phyloP scores from a whole-genome alignment of 345 rosid species.

The Garcia nutans region DNA sequence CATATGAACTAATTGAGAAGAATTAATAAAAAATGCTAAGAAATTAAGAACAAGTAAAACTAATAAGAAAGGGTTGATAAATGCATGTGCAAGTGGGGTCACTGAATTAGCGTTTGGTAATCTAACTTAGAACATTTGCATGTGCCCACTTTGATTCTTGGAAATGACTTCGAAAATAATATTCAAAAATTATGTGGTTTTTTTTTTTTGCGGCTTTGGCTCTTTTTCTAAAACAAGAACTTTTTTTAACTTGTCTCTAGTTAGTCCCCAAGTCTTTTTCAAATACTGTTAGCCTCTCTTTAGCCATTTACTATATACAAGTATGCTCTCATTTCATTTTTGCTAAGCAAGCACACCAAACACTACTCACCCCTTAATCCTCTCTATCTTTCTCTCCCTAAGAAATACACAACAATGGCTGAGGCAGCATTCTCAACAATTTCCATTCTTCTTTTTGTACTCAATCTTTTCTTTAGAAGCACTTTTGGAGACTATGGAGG shows the following conservation, averaged over 20 bases:
- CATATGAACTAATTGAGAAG: background rate
- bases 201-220: background rate
- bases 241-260: conserved; percentile 23
- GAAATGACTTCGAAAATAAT: conserved; percentile 21
- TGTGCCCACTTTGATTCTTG: conserved; percentile 42
- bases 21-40: no score
- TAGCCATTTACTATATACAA: conserved; percentile 21
- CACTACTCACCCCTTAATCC: background rate
- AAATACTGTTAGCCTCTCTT: background rate
- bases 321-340: background rate
- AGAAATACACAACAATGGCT: conserved; percentile 29
- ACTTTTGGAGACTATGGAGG: conserved; percentile 58
- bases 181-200: no score
- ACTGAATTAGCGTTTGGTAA: conserved; percentile 3
- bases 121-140: conserved; percentile 50
- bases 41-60: background rate
- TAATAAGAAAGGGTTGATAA: background rate
- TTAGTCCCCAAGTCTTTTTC: conserved; percentile 19
- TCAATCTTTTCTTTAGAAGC: conserved; percentile 35
- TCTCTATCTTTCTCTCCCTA: conserved; percentile 1
- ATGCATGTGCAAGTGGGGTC: conserved; percentile 25
- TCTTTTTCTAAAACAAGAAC: conserved; percentile 5
- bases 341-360: conserved; percentile 2
- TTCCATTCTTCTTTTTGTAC: conserved; percentile 30
- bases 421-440: conserved; percentile 17